Percentiles rank a stretch among this genome's conserved stretches.
phyloP scores from a whole-genome alignment of 2,329 filamentous ascomycete species.

The Curvularia hawaiiensis region DNA sequence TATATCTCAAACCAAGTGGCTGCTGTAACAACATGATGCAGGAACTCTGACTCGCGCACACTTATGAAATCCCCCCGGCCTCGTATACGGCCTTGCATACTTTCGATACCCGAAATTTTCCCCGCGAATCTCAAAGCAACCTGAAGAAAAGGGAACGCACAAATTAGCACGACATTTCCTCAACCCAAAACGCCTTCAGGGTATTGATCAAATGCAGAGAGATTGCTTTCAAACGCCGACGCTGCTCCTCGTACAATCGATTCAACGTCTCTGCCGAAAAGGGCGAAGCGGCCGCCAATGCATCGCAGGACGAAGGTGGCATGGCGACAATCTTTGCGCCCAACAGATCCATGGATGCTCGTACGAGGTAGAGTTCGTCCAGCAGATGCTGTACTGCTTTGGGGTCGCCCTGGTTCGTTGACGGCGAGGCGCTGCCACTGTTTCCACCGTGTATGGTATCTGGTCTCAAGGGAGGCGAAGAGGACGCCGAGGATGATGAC shows the following conservation, averaged over 20 bases:
- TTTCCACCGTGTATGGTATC: not conserved
- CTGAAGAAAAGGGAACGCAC: not conserved
- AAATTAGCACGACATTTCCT: not conserved
- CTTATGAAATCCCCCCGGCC: no score
- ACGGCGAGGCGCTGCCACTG: not conserved
- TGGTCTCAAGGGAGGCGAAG: not conserved
- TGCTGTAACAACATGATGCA: no score
- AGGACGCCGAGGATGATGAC: not conserved
- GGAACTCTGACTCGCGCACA: no score
- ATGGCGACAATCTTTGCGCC: not conserved
- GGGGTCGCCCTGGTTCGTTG: not conserved
- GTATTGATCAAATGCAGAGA: not conserved
- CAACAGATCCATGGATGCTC: not conserved
- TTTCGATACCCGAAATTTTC: not conserved
- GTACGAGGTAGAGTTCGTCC: not conserved
- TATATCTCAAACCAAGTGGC: no score
- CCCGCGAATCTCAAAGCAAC: not conserved
- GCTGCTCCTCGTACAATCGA: not conserved
- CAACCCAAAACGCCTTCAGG: slow-evolving; percentile 1
- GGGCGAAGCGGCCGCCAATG: not conserved
- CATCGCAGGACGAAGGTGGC: not conserved
- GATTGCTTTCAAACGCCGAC: not conserved
- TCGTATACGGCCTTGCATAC: no score
- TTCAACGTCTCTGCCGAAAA: not conserved
- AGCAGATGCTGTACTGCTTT: not conserved